These are phyloP conservation scores for Crataegus laevigata DNA, from an alignment of 306 rosid genomes.

Conservation along the genomic window DNA sequence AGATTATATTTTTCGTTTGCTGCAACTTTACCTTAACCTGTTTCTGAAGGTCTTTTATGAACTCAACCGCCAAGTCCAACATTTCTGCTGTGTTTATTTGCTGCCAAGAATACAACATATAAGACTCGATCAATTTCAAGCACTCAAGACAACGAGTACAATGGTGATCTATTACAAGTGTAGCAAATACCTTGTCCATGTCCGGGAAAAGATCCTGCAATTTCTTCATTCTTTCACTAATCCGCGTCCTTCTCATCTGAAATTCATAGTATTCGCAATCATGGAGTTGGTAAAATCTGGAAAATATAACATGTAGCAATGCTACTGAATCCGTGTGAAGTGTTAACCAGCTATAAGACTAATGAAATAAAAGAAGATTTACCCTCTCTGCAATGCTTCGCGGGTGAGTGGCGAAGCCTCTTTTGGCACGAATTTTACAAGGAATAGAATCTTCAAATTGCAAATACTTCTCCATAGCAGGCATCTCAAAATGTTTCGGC, in stretches of 20 bases:
- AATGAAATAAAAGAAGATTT: constrained; percentile 6
- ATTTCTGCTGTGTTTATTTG: constrained; percentile 84
- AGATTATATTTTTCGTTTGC: not conserved
- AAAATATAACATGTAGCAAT: not conserved
- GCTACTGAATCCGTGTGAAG: not conserved
- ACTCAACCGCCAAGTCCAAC: constrained; percentile 68
- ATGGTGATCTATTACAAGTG: not conserved
- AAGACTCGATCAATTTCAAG: not conserved
- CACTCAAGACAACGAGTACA: not conserved
- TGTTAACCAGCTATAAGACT: not conserved
- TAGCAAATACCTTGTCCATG: constrained; percentile 66
- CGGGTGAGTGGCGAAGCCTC: constrained; percentile 95
- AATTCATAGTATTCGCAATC: not conserved
- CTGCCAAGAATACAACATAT: constrained; percentile 30
- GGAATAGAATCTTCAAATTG: constrained; percentile 59
- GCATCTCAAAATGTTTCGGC: constrained; percentile 46
- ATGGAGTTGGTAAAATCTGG: not conserved
- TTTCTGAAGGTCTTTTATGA: constrained; percentile 70
- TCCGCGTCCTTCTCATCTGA: constrained; percentile 74
- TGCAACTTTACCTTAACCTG: constrained; percentile 58
- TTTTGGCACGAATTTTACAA: constrained; percentile 74
- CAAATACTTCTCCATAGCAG: constrained; percentile 42
- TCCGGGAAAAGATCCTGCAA: constrained; percentile 68
- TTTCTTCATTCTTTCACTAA: constrained; percentile 81
- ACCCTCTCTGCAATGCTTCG: constrained; percentile 97